phyloP scores from a whole-genome alignment of 2,329 filamentous ascomycete species.

The Aspergillus bombycis region DNA sequence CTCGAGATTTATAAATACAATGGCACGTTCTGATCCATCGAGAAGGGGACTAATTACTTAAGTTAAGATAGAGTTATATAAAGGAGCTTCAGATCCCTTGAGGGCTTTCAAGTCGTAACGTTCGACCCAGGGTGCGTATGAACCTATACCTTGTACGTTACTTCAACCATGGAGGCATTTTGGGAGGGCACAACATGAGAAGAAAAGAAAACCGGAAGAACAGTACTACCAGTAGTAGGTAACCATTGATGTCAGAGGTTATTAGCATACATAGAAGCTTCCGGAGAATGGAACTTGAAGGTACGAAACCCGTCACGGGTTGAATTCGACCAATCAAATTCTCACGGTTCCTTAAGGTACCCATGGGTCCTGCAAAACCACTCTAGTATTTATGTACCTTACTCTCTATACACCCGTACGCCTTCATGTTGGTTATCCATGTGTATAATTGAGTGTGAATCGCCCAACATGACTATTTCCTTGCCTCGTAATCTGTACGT shows the following conservation, averaged over 20 bases:
- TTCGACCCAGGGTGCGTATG: not conserved
- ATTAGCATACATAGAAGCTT: not conserved
- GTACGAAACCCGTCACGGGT: not conserved
- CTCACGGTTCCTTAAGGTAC: not conserved
- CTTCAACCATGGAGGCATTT: not conserved
- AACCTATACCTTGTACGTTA: not conserved
- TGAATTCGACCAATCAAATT: not conserved
- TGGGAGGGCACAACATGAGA: not conserved
- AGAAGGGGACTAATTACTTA: too few relatives aligned
- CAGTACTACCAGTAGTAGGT: too few relatives aligned
- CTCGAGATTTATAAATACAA: too few relatives aligned
- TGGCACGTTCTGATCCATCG: too few relatives aligned
- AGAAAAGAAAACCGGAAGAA: not conserved
- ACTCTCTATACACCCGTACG: not conserved
- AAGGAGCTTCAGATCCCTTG: too few relatives aligned
- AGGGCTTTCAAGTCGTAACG: not conserved
- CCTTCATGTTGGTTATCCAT: not conserved
- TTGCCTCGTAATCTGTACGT: not conserved
- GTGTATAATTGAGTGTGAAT: not conserved
- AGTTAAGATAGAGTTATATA: too few relatives aligned
- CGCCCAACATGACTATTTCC: not conserved
- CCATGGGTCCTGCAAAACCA: not conserved
- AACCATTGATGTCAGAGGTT: not conserved
- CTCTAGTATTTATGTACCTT: not conserved
- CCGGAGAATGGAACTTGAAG: not conserved